Base-by-base conservation (phyloP, 805 yeast species). In the Dipodascus geniculatus region DNA sequence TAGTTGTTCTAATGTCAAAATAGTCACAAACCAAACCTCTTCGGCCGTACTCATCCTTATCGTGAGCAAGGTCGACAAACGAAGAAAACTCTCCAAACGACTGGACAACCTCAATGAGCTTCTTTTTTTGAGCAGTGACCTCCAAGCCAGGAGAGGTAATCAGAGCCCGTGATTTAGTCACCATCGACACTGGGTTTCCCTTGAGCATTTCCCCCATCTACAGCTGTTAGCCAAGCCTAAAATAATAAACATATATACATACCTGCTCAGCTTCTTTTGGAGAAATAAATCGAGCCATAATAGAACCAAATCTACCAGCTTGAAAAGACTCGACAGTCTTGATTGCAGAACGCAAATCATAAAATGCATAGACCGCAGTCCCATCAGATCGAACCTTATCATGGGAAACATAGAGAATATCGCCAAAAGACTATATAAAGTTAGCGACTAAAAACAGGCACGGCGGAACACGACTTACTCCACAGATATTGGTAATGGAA, bases 1-100 rank as follows among this genome's bases (percentile, higher is more conserved):
- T 66, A 1, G 74, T 65, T 19, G 69, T 61, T 44, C 74, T 61
- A 22, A 70, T 57, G 53, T 71, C 73, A 53, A 56, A 69, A 55
- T 61, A 71, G 19, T 63, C 65, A 49, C 73, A 68, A 42, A 60
- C 51, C 49, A 63, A 66, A 9, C 48, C 47, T 14, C 24, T 28
- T 3, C 23, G 17, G 4, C 22, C 51, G 3, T 35, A 28, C 11
- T 38, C 14, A 6, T 22, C 33, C 19, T 17, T 23, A 48, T 9
- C 35, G 20, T 17, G 14, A 9, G 24, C 6, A 3, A 53, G 16
- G 23, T 50, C 55, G 2, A 52, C 53, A 38, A 42, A 22, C 14
- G 31, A 23, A 3, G 35, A 17, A 22, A 50, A 52, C 9, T 17
- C 33, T 35, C 53, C 42, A 49, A 49, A 42, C 16, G 23, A n/a